Evolutionary conservation across 1,284 basidiomycete species (phyloP), one percentile per base, ranked within the genome.

Genomic region (Ceratobasidium sp.): DNA sequence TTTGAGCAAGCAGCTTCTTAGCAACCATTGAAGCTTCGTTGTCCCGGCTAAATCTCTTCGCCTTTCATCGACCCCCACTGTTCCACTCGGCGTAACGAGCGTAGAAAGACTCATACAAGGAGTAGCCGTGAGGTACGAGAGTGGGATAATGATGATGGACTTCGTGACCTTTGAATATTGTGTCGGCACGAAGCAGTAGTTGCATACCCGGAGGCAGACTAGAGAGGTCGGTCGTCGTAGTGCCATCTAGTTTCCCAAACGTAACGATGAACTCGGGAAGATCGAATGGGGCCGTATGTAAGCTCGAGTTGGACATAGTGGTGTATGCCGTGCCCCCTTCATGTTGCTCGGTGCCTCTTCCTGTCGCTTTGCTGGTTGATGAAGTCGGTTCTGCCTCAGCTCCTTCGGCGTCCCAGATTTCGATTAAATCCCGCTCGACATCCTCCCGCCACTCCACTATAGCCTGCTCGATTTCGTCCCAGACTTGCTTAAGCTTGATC

Each of bases 111-210:
- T 4, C 33, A 33, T n/a, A n/a, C n/a, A 33, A 33, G 33, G 2
- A 33, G 33, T 1, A 33, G 33, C 2, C 33, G 33, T 33, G 62
- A 62, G 38, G 62, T 7, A 46, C 42, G 38, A 65, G 23, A n/a
- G n/a, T 40, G 23, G 62, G 42, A n/a, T 46, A 46, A n/a, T 23
- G 5, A 12, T 44, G 40, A 9, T 44, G 1, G 23, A 65, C n/a
- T 1, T 10, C 26, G 20, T 44, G n/a, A 1, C 23, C 23, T 20
- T 54, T 40, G 70, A 74, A 74, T 13, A 64, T 28, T 10, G 56
- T 74, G 23, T 74, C 70, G 33, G 70, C 70, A 28, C 70, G 70
- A 15, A 74, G 38, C 4, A 74, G 59, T 0, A 62, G 26, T 20
- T 64, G 57, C 2, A 62, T 42, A n/a, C 48, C 38, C 12, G 33